phyloP scores from a whole-genome alignment of 305 asterid genomes.

The Lippia alba region DNA sequence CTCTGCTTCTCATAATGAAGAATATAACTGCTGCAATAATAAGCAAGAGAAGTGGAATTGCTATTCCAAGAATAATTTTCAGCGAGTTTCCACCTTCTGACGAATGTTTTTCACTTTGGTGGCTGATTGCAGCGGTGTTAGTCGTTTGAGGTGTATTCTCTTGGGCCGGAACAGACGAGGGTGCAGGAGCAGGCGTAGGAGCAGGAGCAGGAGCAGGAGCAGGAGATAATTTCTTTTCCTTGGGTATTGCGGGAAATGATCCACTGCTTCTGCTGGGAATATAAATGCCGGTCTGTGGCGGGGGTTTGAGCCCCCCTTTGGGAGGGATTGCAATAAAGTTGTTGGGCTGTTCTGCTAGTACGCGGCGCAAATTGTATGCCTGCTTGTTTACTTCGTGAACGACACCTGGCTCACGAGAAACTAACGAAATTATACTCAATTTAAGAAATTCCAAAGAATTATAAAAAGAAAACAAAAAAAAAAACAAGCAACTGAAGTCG shows the following conservation, averaged over 20 bases:
- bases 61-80: constrained; percentile 56
- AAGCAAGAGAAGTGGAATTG: constrained; percentile 49
- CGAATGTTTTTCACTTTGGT: constrained; percentile 35
- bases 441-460: too few species aligned
- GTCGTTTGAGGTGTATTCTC: constrained; percentile 33
- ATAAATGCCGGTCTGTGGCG: constrained; percentile 37
- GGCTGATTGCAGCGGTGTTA: constrained; percentile 35
- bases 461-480: background rate
- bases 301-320: constrained; percentile 32
- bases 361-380: constrained; percentile 55
- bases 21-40: constrained; percentile 47
- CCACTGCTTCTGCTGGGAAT: constrained; percentile 83
- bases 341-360: constrained; percentile 58
- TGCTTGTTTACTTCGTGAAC: constrained; percentile 33
- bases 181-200: constrained; percentile 31
- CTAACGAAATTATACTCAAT: constrained; percentile 34
- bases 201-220: constrained; percentile 22
- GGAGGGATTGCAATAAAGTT: constrained; percentile 67
- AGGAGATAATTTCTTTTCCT: constrained; percentile 40
- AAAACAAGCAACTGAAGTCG: background rate
- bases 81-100: constrained; percentile 37
- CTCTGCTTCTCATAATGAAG: constrained; percentile 58
- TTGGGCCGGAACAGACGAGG: constrained; percentile 35
- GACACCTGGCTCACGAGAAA: constrained; percentile 49
- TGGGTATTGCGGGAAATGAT: constrained; percentile 72